These are phyloP conservation scores for Hibiscus tridactylites DNA, from an alignment of 345 rosid genomes.

Conservation along the genomic window DNA sequence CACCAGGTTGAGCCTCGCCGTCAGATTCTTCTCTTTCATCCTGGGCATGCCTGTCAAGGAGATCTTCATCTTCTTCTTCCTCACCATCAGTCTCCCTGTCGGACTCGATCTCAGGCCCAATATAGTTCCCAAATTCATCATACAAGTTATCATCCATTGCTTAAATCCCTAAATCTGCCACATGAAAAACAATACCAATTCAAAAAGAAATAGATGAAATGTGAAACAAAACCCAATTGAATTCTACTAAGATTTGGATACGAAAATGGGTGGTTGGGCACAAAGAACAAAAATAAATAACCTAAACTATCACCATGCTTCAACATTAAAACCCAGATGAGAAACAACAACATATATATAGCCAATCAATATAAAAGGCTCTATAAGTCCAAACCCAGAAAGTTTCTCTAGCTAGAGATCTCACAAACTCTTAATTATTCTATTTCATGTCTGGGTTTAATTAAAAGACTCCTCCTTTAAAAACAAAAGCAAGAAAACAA, in stretches of 20 bases:
- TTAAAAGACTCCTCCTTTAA: not conserved
- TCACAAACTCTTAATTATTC: not conserved
- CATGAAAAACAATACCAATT: not conserved
- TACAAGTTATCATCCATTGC: conserved; percentile 89
- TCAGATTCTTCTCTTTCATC: conserved; percentile 53
- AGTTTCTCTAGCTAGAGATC: not conserved
- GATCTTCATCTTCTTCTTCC: conserved; percentile 56
- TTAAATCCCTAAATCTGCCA: not conserved
- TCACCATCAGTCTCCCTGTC: conserved; percentile 73
- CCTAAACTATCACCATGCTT: not conserved
- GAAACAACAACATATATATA: not conserved
- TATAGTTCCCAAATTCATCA: conserved; percentile 97
- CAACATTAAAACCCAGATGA: not conserved
- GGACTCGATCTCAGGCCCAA: conserved; percentile 94
- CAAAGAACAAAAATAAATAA: not conserved
- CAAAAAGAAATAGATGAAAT: not conserved
- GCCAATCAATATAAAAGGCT: not conserved
- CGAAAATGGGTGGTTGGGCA: not conserved
- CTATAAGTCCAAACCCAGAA: not conserved
- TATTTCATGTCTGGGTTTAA: not conserved
- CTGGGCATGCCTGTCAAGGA: conserved; percentile 33
- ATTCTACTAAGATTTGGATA: not conserved
- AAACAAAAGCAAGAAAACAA: not conserved
- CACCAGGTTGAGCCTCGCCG: conserved; percentile 43
- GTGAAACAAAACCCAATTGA: not conserved